Conservation (phyloP, 306 rosid genomes). For the Begonia fuchsioides region DNA sequence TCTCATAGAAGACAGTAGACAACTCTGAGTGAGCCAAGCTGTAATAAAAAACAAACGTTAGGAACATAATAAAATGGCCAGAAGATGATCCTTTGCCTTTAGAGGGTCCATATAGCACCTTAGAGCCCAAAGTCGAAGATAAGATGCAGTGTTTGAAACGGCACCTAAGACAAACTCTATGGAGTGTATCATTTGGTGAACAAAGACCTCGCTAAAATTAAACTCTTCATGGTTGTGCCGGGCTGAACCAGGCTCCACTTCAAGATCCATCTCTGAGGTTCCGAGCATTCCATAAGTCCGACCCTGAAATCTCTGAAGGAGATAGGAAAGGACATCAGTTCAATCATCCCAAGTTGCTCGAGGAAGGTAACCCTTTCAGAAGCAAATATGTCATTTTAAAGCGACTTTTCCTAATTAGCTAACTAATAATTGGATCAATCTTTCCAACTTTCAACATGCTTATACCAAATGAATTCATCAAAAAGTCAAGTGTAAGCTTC, state of each 20-base stretch:
- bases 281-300: slow-evolving; percentile 76
- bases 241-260: slow-evolving; percentile 79
- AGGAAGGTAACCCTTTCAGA: no score
- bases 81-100: slow-evolving; percentile 11
- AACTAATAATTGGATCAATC: no score
- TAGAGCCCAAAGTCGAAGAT: slow-evolving; percentile 99
- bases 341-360: neutral
- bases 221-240: slow-evolving; percentile 79
- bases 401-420: no score
- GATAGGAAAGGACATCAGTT: slow-evolving; percentile 3
- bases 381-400: no score
- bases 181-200: slow-evolving; percentile 98
- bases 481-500: no score
- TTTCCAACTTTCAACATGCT: no score
- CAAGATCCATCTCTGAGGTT: slow-evolving; percentile 75
- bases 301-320: slow-evolving; percentile 89
- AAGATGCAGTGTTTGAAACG: slow-evolving; percentile 96
- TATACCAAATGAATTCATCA: neutral
- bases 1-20: slow-evolving; percentile 96
- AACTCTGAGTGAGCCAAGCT: slow-evolving; percentile 99
- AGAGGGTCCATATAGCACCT: slow-evolving; percentile 31
- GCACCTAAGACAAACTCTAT: slow-evolving; percentile 97
- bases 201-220: slow-evolving; percentile 91
- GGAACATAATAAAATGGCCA: slow-evolving; percentile 5
- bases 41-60: slow-evolving; percentile 24